Base-by-base conservation (phyloP, 2,329 filamentous ascomycete species). In the Fusarium protoensiforme region DNA sequence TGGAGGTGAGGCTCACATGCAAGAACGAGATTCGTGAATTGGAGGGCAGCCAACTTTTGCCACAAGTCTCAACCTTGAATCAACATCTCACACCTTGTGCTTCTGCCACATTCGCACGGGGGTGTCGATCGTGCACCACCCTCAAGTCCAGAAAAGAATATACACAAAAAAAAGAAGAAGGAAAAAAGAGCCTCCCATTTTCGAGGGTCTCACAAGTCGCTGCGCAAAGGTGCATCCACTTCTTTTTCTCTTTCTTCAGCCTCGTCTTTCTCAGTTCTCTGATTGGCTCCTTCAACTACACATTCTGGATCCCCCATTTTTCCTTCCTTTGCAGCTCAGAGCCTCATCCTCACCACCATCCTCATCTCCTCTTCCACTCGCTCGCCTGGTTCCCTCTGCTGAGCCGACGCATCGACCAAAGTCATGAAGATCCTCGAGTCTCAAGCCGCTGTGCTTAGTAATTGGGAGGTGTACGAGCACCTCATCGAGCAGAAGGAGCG, bases 391-490 rank as follows among this genome's bases (percentile, higher is more conserved):
- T 66, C 35, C 33, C 22, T 65, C 18, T 3, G 18, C 38, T 57
- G 27, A 71, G 39, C 11, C 24, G 46, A 58, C 27, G 10, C 53
- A n/a, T 35, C 57, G n/a, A 41, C 33, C 22, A 24, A 58, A 76
- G 80, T 38, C 22, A 91, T 92, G 90, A 92, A 93, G 87, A 89
- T 95, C 78, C 83, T 94, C 76, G 92, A 93, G 78, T 85, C 92
- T 4, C 92, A 94, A 79, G 90, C 90, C 33, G 92, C 91, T 7
- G 87, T 92, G 46, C 85, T 95, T 78, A 90, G 90, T 80, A 94
- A 94, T 81, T 92, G 89, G 73, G 93, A 94, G 85, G 92, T 94
- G 72, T 91, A 91, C 77, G 85, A 87, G 65, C 92, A 93, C 75
- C 82, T 94, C 41, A 83, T 83, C 7, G 87, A 91, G 54, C 88